Base-by-base conservation (phyloP, 805 yeast species). In the Scheffersomyces lignosus region DNA sequence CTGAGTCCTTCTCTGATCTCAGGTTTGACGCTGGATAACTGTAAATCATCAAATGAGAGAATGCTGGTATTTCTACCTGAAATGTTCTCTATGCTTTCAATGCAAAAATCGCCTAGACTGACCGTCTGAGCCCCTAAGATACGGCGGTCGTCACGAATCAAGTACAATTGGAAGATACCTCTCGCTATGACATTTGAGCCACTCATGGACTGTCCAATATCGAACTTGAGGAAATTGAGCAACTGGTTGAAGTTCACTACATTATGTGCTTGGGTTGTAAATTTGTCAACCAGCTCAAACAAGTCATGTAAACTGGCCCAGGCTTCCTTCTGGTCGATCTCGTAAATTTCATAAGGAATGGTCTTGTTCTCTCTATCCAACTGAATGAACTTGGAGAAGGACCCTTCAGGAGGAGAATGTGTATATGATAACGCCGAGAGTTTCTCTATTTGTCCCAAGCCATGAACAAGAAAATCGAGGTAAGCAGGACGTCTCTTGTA, bases 101-200 rank as follows among this genome's bases (percentile, higher is more conserved):
- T 31, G 3, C 55, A 45, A 8, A 61, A 28, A 7, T 34, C 33
- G 7, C 43, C 40, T 18, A 79, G 52, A 12, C 56, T 52, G 36
- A 62, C 68, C 18, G 40, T 41, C 1, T 48, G 28, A 31, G 64
- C 65, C 0, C 89, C 90, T 16, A 81, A 47, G 2, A 85, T 63
- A 1, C 79, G 63, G 36, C 71, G 73, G 53, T 83, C 81, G 49
- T 83, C 86, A 41, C 87, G 64, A 6, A 83, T 64, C 16, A 83
- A 60, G 48, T 75, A 80, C 15, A 82, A 60, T 37, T 83, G 87
- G 47, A 81, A 73, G 8, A 81, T 48, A 1, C 85, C 84, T 41
- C 90, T 69, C 1, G 82, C 71, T n/a, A 85, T 54, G 5, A 72
- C 75, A 44, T 70, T 73, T 29, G 59, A 54, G 4, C 44, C 38